These are phyloP conservation scores for Gynochthodes officinalis DNA, from an alignment of 257 asterid species.

Conservation along the genomic window DNA sequence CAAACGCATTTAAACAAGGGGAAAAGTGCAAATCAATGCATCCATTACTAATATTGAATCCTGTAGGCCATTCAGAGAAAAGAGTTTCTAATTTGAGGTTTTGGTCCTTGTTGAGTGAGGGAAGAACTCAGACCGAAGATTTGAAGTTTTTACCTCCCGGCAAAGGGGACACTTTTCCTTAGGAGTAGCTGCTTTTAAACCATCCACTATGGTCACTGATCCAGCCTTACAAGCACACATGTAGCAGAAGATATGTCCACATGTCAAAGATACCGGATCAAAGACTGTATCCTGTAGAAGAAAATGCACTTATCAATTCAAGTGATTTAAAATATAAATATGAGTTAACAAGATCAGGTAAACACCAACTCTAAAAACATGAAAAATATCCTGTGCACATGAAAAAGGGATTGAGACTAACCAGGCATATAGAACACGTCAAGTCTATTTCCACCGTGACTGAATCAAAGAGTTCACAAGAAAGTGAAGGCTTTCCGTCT, in stretches of 20 bases:
- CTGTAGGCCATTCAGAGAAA: background rate
- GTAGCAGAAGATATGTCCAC: slow-evolving; percentile 92
- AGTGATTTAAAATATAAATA: background rate
- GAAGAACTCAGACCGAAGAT: background rate
- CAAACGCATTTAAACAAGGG: background rate
- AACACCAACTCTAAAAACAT: background rate
- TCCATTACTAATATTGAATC: background rate
- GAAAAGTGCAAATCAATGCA: background rate
- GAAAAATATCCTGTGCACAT: background rate
- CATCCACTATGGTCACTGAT: slow-evolving; percentile 85
- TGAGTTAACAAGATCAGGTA: background rate
- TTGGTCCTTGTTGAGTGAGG: too few relatives aligned
- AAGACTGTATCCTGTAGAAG: slow-evolving; percentile 71
- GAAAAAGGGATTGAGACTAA: slow-evolving; percentile 38
- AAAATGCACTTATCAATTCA: slow-evolving; percentile 5
- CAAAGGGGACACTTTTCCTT: slow-evolving; percentile 76
- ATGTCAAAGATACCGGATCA: slow-evolving; percentile 78
- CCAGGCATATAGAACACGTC: slow-evolving; percentile 96
- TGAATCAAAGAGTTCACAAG: slow-evolving; percentile 71
- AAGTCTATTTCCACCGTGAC: slow-evolving; percentile 75
- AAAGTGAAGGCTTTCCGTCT: slow-evolving; percentile 68
- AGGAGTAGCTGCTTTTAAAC: slow-evolving; percentile 50
- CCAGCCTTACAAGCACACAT: slow-evolving; percentile 91
- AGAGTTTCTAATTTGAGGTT: background rate
- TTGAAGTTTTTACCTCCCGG: slow-evolving; percentile 60